These are phyloP conservation scores for Entomortierella lignicola DNA, from an alignment of 192 early-diverging fungal species.

Conservation along the genomic window DNA sequence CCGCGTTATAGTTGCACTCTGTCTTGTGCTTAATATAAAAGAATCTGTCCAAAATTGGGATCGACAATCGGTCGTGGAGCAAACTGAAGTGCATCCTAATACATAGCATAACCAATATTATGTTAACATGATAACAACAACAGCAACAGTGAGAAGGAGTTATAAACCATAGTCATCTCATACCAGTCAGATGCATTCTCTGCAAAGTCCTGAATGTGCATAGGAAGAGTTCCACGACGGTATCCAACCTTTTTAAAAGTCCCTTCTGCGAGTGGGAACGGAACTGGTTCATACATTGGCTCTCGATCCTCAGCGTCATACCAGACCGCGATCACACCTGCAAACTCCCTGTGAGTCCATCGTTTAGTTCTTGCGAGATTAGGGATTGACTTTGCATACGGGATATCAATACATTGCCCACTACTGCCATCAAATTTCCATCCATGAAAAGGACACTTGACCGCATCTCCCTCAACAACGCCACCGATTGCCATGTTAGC, in stretches of 20 bases:
- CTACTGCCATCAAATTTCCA: conserved; percentile 46
- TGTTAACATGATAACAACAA: background rate
- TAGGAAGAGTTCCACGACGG: conserved; percentile 44
- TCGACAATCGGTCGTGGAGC: conserved; percentile 34
- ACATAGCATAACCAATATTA: background rate
- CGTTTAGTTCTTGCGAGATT: conserved; percentile 40
- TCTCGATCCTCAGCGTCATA: conserved; percentile 47
- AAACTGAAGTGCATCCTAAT: conserved; percentile 50
- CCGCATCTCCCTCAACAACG: conserved; percentile 33
- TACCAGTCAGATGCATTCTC: conserved; percentile 52
- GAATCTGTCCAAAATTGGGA: conserved; percentile 48
- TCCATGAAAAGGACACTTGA: conserved; percentile 49
- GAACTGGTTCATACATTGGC: conserved; percentile 49
- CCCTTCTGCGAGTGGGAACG: conserved; percentile 41
- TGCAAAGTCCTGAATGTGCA: conserved; percentile 55
- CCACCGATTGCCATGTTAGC: conserved; percentile 52
- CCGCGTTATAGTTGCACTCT: conserved; percentile 46
- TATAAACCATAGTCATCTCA: background rate
- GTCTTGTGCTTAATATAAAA: conserved; percentile 42
- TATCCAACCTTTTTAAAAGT: conserved; percentile 36
- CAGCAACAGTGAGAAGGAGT: background rate
- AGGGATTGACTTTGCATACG: conserved; percentile 43
- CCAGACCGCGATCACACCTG: conserved; percentile 40
- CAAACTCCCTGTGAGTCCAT: conserved; percentile 45
- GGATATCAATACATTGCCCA: conserved; percentile 48